A percentile compares a stretch with the other conserved stretches of the same genome.
These are phyloP conservation scores for Exophiala lecanii-corni DNA, from an alignment of 2,329 filamentous ascomycete species.

Conservation along the genomic window DNA sequence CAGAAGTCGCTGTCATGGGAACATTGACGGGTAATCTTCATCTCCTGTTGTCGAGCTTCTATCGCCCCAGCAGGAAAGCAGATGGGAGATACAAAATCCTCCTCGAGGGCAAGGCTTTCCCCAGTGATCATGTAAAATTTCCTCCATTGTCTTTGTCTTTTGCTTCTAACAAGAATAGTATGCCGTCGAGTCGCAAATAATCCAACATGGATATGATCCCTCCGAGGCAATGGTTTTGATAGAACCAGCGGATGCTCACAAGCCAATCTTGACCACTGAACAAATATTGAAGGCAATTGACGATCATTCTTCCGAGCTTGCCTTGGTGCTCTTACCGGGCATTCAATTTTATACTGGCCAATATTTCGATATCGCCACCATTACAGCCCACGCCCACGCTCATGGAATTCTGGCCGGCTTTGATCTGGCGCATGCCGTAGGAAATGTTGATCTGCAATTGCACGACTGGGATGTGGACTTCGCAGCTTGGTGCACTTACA, in stretches of 20 bases:
- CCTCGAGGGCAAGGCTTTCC: conserved; percentile 85
- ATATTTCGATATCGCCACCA: conserved; percentile 73
- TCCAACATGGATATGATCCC: conserved; percentile 63
- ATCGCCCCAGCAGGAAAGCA: conserved; percentile 58
- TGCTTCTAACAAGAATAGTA: conserved; percentile 49
- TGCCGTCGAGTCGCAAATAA: conserved; percentile 75
- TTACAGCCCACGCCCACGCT: conserved; percentile 70
- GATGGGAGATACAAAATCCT: conserved; percentile 66
- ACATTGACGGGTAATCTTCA: conserved; percentile 79
- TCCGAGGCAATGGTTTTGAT: conserved; percentile 68
- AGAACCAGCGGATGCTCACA: conserved; percentile 49
- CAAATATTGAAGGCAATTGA: conserved; percentile 70
- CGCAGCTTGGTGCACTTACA: conserved; percentile 93
- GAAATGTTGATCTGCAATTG: conserved; percentile 75
- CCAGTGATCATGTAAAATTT: conserved; percentile 67
- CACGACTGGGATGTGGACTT: conserved; percentile 93
- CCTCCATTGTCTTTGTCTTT: too few species aligned
- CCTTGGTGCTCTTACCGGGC: conserved; percentile 74
- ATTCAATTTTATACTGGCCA: conserved; percentile 93
- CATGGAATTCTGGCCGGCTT: conserved; percentile 73
- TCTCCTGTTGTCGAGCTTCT: conserved; percentile 79
- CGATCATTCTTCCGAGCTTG: conserved; percentile 65
- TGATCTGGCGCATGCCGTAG: conserved; percentile 83
- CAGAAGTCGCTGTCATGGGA: conserved; percentile 83
- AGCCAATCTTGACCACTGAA: conserved; percentile 63